phyloP scores from a whole-genome alignment of 768 basidiomycete genomes.

The Lactifluus rugatus region DNA sequence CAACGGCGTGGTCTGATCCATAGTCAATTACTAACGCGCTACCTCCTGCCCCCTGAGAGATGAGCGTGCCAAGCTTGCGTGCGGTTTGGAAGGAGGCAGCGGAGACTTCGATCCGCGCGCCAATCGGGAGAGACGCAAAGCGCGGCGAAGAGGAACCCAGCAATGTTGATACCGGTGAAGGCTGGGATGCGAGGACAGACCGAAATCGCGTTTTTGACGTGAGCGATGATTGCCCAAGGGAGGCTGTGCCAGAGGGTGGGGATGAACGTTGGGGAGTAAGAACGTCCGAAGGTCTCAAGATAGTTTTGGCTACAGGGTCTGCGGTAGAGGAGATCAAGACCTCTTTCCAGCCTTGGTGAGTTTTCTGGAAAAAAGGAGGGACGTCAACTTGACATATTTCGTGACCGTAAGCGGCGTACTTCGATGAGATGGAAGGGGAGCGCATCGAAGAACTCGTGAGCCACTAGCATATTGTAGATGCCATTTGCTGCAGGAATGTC shows the following conservation, averaged over 20 bases:
- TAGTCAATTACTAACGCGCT: slow-evolving; percentile 84
- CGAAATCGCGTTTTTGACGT: slow-evolving; percentile 34
- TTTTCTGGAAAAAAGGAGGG: slow-evolving; percentile 43
- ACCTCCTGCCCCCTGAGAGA: slow-evolving; percentile 18
- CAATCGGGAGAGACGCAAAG: slow-evolving; percentile 57
- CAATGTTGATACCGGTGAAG: slow-evolving; percentile 44
- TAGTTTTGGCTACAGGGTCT: slow-evolving; percentile 31
- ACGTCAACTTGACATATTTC: background rate
- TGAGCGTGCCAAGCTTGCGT: slow-evolving; percentile 55
- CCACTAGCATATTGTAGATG: slow-evolving; percentile 74
- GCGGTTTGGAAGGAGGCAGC: slow-evolving; percentile 61
- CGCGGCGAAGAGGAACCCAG: slow-evolving; percentile 59
- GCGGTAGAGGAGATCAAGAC: slow-evolving; percentile 51
- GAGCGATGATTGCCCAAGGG: slow-evolving; percentile 10
- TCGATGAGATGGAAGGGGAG: slow-evolving; percentile 86
- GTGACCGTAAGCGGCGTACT: slow-evolving; percentile 33
- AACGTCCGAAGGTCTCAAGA: slow-evolving; percentile 19
- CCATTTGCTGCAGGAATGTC: slow-evolving; percentile 44
- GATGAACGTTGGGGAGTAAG: slow-evolving; percentile 8
- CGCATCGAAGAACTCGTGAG: slow-evolving; percentile 98
- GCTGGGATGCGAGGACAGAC: slow-evolving; percentile 52
- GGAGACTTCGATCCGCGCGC: slow-evolving; percentile 74
- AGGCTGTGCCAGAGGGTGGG: slow-evolving; percentile 3
- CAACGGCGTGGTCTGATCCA: slow-evolving; percentile 60
- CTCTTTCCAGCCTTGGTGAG: slow-evolving; percentile 74